These are phyloP conservation scores for Symbiodinium natans DNA, from an alignment of 73 alveolate species.

Conservation along the genomic window DNA sequence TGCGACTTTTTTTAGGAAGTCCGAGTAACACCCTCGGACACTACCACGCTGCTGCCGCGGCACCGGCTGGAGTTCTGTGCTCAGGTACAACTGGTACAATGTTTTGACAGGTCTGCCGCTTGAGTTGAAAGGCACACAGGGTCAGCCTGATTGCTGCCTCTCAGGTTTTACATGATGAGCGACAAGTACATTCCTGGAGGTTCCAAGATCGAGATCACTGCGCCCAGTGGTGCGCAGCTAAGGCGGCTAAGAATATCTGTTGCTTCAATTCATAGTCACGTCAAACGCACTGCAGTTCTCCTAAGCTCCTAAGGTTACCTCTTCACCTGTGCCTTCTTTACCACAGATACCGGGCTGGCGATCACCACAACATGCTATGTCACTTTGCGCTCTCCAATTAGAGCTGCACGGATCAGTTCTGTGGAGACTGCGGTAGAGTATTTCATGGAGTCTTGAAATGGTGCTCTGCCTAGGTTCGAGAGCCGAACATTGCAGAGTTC, in stretches of 20 bases:
- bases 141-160: background rate
- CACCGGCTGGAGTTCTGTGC: constrained; percentile 58
- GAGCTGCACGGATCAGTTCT: no score
- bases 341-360: constrained; percentile 83
- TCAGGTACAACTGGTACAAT: background rate
- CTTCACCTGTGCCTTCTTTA: constrained; percentile 85
- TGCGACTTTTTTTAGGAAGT: constrained; percentile 2
- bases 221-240: constrained; percentile 53
- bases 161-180: constrained; percentile 89
- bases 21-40: constrained; percentile 67
- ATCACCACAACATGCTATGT: constrained; percentile 74
- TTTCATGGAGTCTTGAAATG: no score
- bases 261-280: no score
- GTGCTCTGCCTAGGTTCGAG: constrained; percentile 26
- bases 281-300: no score
- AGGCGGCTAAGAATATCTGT: no score
- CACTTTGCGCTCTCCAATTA: background rate
- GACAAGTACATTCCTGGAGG: constrained; percentile 94
- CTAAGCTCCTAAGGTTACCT: constrained; percentile 36
- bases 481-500: constrained; percentile 83
- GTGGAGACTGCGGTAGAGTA: no score
- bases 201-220: constrained; percentile 89
- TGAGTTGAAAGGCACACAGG: no score
- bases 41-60: constrained; percentile 67
- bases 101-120: no score